A percentile compares a stretch with the other conserved stretches of the same genome.
These are phyloP conservation scores for Eimeria praecox DNA, from an alignment of 169 alveolate genomes.

Conservation along the genomic window DNA sequence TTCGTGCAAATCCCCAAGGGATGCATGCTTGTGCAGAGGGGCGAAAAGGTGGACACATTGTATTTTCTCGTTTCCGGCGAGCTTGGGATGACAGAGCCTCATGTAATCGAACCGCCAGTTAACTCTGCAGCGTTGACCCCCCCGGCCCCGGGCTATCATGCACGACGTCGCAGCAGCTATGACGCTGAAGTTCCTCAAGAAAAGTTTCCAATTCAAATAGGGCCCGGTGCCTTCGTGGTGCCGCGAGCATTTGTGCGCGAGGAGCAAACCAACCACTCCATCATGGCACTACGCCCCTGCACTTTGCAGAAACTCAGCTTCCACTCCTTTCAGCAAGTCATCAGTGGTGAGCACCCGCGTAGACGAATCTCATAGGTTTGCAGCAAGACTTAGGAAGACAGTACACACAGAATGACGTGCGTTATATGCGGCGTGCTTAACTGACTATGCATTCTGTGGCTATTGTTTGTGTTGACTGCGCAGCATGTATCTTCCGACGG, in stretches of 20 bases:
- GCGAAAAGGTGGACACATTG: slow-evolving; percentile 74
- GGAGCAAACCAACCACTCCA: slow-evolving; percentile 43
- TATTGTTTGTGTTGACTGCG: background rate
- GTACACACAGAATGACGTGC: too few species aligned
- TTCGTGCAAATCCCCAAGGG: slow-evolving; percentile 60
- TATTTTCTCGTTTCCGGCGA: slow-evolving; percentile 60
- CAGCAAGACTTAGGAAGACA: background rate
- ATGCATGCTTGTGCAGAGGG: slow-evolving; percentile 53
- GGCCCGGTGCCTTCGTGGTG: slow-evolving; percentile 54
- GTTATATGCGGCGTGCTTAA: background rate
- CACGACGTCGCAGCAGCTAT: slow-evolving; percentile 45
- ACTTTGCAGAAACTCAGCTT: slow-evolving; percentile 65
- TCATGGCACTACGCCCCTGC: slow-evolving; percentile 68
- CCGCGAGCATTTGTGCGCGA: slow-evolving; percentile 71
- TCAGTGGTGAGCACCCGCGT: slow-evolving; percentile 32
- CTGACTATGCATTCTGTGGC: background rate
- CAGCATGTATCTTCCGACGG: slow-evolving; percentile 68
- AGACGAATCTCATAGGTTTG: background rate
- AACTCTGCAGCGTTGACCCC: background rate
- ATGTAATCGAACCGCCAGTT: background rate
- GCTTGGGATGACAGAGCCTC: slow-evolving; percentile 61
- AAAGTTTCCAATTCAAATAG: background rate
- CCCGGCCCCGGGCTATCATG: background rate
- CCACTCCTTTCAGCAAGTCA: slow-evolving; percentile 68
- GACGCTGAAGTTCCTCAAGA: slow-evolving; percentile 29